These are phyloP conservation scores for Phascolomyces articulosus DNA, from an alignment of 371 early-diverging fungal genomes.

Conservation along the genomic window DNA sequence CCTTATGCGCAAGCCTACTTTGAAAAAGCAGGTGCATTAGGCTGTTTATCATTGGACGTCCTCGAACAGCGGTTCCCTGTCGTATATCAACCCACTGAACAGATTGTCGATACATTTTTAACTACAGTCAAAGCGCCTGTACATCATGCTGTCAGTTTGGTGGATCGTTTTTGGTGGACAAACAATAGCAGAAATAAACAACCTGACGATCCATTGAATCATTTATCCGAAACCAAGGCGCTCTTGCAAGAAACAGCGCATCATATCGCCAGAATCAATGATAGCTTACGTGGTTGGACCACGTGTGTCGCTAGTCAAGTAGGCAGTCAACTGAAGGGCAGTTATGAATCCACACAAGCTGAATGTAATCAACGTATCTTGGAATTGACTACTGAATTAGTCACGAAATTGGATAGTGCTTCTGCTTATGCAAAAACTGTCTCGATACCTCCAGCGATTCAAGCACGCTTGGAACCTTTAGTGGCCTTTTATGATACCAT, in stretches of 20 bases:
- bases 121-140: conserved; percentile 40
- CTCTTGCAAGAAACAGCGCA: conserved; percentile 29
- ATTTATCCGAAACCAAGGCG: conserved; percentile 24
- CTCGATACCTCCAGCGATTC: conserved; percentile 44
- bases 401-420: conserved; percentile 31
- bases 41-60: conserved; percentile 63
- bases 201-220: not conserved
- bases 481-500: conserved; percentile 51
- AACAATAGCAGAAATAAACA: conserved; percentile 5
- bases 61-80: conserved; percentile 64
- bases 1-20: conserved; percentile 45
- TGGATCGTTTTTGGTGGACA: conserved; percentile 18
- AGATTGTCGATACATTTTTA: conserved; percentile 54
- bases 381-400: conserved; percentile 32
- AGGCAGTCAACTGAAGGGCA: conserved; percentile 28
- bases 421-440: conserved; percentile 47
- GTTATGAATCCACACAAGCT: conserved; percentile 25
- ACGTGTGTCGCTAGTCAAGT: conserved; percentile 9
- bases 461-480: conserved; percentile 46
- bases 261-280: conserved; percentile 25
- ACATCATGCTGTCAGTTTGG: conserved; percentile 34
- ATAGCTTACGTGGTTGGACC: conserved; percentile 17
- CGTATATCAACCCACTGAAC: conserved; percentile 57
- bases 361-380: conserved; percentile 31
- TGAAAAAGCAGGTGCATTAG: conserved; percentile 58